Conservation (phyloP, 441 rosid species). For the Lepidium campestre region DNA sequence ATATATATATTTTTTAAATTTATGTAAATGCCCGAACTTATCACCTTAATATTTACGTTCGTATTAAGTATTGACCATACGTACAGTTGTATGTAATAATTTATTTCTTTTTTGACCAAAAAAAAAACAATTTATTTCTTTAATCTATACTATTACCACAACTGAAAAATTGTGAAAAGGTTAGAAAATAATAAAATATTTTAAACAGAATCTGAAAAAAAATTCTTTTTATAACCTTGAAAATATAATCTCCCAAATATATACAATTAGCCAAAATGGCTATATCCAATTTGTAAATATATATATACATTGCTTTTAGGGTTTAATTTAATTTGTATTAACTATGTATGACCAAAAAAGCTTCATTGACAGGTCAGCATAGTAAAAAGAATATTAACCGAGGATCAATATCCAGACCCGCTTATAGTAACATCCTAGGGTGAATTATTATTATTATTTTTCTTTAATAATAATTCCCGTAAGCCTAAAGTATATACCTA, state of each 20-base stretch:
- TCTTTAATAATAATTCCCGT: background rate
- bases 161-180: background rate
- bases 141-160: no score
- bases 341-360: background rate
- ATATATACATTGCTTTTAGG: no score
- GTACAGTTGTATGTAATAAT: background rate
- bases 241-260: background rate
- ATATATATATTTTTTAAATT: background rate
- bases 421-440: background rate
- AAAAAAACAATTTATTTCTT: no score
- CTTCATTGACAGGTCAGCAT: background rate
- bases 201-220: background rate
- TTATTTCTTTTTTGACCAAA: background rate
- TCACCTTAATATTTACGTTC: background rate
- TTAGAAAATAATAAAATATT: background rate
- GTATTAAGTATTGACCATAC: background rate
- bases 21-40: background rate
- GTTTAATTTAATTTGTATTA: no score
- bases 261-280: background rate
- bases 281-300: background rate
- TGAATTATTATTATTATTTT: background rate
- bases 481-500: background rate
- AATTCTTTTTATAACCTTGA: background rate
- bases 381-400: slow-evolving; percentile 4
- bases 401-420: background rate